Conservation (phyloP, 345 rosid species). For the Cochlearia excelsa region DNA sequence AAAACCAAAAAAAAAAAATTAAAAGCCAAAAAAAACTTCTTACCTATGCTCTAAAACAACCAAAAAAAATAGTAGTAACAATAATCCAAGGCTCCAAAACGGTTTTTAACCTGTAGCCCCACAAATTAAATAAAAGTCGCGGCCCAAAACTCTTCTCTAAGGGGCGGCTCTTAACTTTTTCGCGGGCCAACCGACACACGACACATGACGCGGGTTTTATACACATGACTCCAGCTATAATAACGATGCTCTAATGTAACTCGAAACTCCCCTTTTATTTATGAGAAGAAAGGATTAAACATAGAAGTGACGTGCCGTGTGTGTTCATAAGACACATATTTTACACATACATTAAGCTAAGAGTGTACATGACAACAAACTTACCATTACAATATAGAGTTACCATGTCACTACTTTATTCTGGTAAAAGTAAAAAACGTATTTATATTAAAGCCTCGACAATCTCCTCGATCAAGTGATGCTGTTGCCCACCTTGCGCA, state of each 20-base stretch:
- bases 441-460: constrained; percentile 42
- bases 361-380: constrained; percentile 13
- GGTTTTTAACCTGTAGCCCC: too few species aligned
- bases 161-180: too few species aligned
- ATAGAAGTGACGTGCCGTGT: constrained; percentile 30
- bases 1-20: too few species aligned
- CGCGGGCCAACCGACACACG: too few species aligned
- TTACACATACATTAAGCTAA: constrained; percentile 26
- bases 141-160: too few species aligned
- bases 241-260: background rate
- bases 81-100: too few species aligned
- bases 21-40: too few species aligned
- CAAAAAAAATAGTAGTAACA: too few species aligned
- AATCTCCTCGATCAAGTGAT: constrained; percentile 37
- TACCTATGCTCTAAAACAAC: too few species aligned
- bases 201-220: too few species aligned
- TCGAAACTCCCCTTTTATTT: constrained; percentile 31
- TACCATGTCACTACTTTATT: constrained; percentile 29
- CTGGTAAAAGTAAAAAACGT: background rate
- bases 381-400: constrained; percentile 8
- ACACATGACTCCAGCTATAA: too few species aligned
- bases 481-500: constrained; percentile 21
- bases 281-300: constrained; percentile 25
- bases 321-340: constrained; percentile 26
- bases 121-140: too few species aligned